These are phyloP conservation scores for Ceratobasidium sp. DNA, from an alignment of 1,284 basidiomycete species.

Conservation along the genomic window DNA sequence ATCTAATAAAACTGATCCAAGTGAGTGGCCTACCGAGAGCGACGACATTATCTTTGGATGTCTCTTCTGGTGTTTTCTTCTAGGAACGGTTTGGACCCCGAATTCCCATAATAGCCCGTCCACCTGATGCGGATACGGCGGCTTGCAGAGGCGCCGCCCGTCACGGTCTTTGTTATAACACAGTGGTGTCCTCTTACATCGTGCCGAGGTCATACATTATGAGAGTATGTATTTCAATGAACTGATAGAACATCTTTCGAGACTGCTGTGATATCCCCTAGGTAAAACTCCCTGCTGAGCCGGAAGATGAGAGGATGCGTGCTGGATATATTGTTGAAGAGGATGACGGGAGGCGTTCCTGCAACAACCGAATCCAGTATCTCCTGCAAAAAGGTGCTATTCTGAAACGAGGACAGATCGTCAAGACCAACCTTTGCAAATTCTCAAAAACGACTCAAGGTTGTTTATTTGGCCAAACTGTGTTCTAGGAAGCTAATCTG, in stretches of 20 bases:
- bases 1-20: slow-evolving; percentile 69
- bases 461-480: neutral
- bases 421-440: slow-evolving; percentile 72
- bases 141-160: slow-evolving; percentile 81
- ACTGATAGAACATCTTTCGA: too few species aligned
- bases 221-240: slow-evolving; percentile 60
- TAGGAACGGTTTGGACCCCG: slow-evolving; percentile 57
- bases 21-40: slow-evolving; percentile 53
- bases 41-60: slow-evolving; percentile 48
- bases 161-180: slow-evolving; percentile 75
- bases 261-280: too few species aligned
- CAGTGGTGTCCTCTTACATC: slow-evolving; percentile 77
- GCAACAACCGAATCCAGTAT: slow-evolving; percentile 83
- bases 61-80: slow-evolving; percentile 51
- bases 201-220: slow-evolving; percentile 81
- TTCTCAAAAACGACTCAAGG: slow-evolving; percentile 45
- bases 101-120: slow-evolving; percentile 75
- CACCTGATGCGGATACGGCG: slow-evolving; percentile 83
- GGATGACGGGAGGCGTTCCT: slow-evolving; percentile 73
- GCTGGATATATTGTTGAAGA: slow-evolving; percentile 80
- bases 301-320: slow-evolving; percentile 77
- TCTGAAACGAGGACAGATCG: slow-evolving; percentile 79
- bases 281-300: slow-evolving; percentile 83
- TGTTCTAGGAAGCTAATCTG: too few species aligned
- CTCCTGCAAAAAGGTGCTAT: slow-evolving; percentile 81